A percentile compares a stretch with the other conserved stretches of the same genome.
These are phyloP conservation scores for Massarina eburnea DNA, from an alignment of 2,329 filamentous ascomycete species.

Conservation along the genomic window DNA sequence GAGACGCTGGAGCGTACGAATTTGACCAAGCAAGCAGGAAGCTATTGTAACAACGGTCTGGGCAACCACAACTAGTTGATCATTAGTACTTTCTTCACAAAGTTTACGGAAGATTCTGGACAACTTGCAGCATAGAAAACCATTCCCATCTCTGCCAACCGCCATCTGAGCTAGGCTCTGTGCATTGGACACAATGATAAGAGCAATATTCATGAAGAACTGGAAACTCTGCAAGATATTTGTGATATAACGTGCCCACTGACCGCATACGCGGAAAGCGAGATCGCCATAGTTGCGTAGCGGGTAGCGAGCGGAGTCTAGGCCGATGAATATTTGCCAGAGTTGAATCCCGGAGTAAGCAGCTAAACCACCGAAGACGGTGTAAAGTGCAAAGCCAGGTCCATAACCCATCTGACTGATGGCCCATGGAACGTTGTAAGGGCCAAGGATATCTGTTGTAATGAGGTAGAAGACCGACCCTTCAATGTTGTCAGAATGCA, in stretches of 20 bases:
- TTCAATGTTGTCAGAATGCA: neutral
- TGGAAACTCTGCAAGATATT: slow-evolving; percentile 46
- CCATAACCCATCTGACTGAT: slow-evolving; percentile 35
- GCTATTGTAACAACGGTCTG: slow-evolving; percentile 48
- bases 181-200: slow-evolving; percentile 57
- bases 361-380: slow-evolving; percentile 40
- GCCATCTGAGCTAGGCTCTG: slow-evolving; percentile 57
- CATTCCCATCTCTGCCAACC: slow-evolving; percentile 36
- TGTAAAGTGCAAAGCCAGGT: slow-evolving; percentile 42
- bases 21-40: slow-evolving; percentile 58
- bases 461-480: slow-evolving; percentile 48
- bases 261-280: slow-evolving; percentile 44
- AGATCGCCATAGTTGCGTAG: slow-evolving; percentile 46
- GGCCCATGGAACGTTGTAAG: slow-evolving; percentile 39
- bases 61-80: neutral
- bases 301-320: slow-evolving; percentile 46
- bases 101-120: slow-evolving; percentile 21
- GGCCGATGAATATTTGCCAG: slow-evolving; percentile 45
- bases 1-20: slow-evolving; percentile 57
- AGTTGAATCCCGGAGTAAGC: slow-evolving; percentile 43
- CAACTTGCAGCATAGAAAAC: slow-evolving; percentile 58
- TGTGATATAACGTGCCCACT: slow-evolving; percentile 38
- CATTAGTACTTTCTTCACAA: neutral
- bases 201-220: slow-evolving; percentile 54
- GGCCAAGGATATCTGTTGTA: slow-evolving; percentile 48